Evolutionary conservation across 2,329 filamentous ascomycete genomes (phyloP).

Genomic region (Xylaria sp.): DNA sequence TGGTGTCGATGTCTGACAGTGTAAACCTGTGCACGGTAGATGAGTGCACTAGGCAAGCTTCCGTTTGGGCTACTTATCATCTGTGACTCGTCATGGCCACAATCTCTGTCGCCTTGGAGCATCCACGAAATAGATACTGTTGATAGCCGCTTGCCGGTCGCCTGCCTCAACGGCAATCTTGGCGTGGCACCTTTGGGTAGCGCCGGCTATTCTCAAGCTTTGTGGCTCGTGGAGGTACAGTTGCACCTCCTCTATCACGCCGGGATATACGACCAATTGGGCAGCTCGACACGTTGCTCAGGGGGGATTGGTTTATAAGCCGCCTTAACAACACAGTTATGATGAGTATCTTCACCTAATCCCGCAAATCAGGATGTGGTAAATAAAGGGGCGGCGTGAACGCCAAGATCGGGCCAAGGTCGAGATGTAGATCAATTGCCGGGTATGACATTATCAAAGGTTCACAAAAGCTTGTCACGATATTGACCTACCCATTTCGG

Average conservation of each 20-base stretch:
- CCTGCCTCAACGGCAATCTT: conserved; percentile 4
- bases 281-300: conserved; percentile 11
- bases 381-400: conserved; percentile 18
- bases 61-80: not conserved
- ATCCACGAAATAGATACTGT: not conserved
- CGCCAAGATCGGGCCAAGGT: conserved; percentile 28
- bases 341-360: not conserved
- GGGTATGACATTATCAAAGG: conserved; percentile 12
- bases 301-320: not conserved
- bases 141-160: conserved; percentile 6
- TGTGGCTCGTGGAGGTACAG: conserved; percentile 15
- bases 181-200: conserved; percentile 5
- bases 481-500: conserved; percentile 39
- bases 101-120: not conserved
- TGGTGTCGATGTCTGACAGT: not conserved
- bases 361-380: conserved; percentile 20
- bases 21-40: not conserved
- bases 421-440: conserved; percentile 27
- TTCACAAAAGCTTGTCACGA: conserved; percentile 28
- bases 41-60: not conserved
- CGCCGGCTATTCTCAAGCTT: conserved; percentile 16
- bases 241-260: conserved; percentile 20
- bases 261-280: conserved; percentile 21
- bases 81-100: not conserved
- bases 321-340: conserved; percentile 3